These are phyloP conservation scores for Phytophthora pisi DNA, from an alignment of 352 stramenopile species.

Conservation along the genomic window DNA sequence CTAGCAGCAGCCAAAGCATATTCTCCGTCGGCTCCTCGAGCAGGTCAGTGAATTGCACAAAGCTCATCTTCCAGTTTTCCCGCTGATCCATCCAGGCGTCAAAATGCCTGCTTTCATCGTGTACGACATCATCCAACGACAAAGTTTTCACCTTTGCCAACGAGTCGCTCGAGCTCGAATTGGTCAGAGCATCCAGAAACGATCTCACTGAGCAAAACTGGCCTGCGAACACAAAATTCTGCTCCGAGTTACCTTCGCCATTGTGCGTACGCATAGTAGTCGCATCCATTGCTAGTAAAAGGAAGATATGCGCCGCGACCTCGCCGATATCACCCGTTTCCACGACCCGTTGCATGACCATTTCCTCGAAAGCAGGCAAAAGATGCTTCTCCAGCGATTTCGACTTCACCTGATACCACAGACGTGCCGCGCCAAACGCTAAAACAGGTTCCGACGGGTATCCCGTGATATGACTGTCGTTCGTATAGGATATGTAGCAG, in stretches of 20 bases:
- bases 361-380: not conserved
- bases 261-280: not conserved
- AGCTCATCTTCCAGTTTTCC: too few relatives aligned
- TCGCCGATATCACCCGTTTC: not conserved
- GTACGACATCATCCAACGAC: too few relatives aligned
- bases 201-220: too few relatives aligned
- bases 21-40: not conserved
- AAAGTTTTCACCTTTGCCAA: too few relatives aligned
- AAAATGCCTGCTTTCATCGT: too few relatives aligned
- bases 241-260: too few relatives aligned
- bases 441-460: constrained; percentile 38
- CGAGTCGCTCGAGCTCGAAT: too few relatives aligned
- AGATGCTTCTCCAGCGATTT: not conserved
- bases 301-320: not conserved
- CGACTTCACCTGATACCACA: constrained; percentile 28
- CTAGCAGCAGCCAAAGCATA: not conserved
- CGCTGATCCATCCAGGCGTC: too few relatives aligned
- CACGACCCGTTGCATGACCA: not conserved
- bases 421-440: constrained; percentile 31
- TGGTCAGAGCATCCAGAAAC: too few relatives aligned
- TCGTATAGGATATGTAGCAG: constrained; percentile 11
- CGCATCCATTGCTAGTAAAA: not conserved
- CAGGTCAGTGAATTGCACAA: too few relatives aligned
- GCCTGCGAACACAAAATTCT: too few relatives aligned
- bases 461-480: constrained; percentile 20